Evolutionary conservation across 768 basidiomycete species (phyloP), one percentile per base, ranked within the genome.

Genomic region (Exidia glandulosa): DNA sequence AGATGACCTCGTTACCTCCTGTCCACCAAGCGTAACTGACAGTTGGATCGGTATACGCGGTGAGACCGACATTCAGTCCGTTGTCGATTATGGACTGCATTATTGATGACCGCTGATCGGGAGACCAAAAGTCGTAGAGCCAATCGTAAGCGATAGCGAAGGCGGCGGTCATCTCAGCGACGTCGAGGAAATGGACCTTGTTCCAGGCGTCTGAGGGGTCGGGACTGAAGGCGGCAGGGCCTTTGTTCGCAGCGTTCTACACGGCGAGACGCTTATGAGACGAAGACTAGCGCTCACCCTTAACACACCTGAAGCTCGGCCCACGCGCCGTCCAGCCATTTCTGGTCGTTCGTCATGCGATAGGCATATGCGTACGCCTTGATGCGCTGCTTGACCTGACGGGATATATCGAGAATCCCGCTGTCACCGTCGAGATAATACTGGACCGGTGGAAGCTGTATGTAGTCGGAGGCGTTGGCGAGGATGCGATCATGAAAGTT

Each of bases 1-100:
- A 69, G 10, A 37, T 19, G 9, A 37, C 36, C 9, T 76, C 79
- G 58, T 64, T 78, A 57, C 57, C 57, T 45, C 52, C 10, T 16
- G 5, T 67, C 94, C 94, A 96, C 94, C 94, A 96, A 54, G 86
- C 86, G 56, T 75, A 79, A 37, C 57, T 41, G 36, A 31, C 23
- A 41, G 25, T 63, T 41, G 74, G 66, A 57, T 71, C 69, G 30
- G 75, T 75, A 37, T 58, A 47, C 29, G 55, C 56, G 25, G 66
- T 64, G 45, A 82, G 64, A 64, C 94, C 94, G 45, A 76, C 81
- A 59, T 68, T 72, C 29, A 99, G 30, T 29, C 57, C 57, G 57
- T 37, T 37, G 19, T 37, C 36, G 19, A 37, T 19, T 9, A 37
- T 37, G 10, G 36, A 9, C 36, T 9, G 9, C 19, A 9, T 9